Base-by-base conservation (phyloP, 1,139 yeast species). In the Yamadazyma kanchanaburiensis region DNA sequence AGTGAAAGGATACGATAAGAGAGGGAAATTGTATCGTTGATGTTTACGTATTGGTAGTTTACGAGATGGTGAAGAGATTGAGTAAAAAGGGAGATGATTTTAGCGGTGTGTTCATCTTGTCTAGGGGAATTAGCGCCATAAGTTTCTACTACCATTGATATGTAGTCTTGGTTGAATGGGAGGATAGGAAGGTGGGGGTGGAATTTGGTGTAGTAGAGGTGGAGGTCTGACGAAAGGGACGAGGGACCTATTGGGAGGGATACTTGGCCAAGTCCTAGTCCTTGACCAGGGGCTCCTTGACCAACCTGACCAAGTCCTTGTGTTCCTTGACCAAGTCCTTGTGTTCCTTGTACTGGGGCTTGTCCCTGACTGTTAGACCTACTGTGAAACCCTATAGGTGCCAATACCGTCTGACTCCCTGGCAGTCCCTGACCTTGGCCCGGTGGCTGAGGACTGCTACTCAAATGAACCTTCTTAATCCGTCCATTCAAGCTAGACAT, bases 141-240 rank as follows among this genome's bases (percentile, higher is more conserved):
- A 25, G 43, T 35, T 32, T 47, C 40, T 22, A 55, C 27, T 16
- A 51, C 35, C 10, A 44, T 58, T 10, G 48, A 51, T 23, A 65
- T 48, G 5, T 55, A 60, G 24, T 46, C 52, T 32, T 64, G 66
- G 39, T 70, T 65, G 35, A 69, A 54, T 1, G 85, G 81, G 15
- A 81, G 57, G 0, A 80, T 58, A 5, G 87, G 85, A 46, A 78
- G 72, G 16, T 63, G 65, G 1, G 54, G 46, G 45, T 80, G 87
- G 41, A 77, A 65, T 31, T 63, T 69, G 17, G 64, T 53, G 46
- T 77, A 80, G 45, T 80, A 80, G 4, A 48, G n/a, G 7, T 21
- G 13, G 25, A 32, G 21, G 15, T 21, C 24, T 12, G 21, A 20
- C 8, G 25, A 24, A 10, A 26, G 15, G 8, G 25, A 14, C 4